These are phyloP conservation scores for Pleurotus djamor DNA, from an alignment of 768 basidiomycete species.

Conservation along the genomic window DNA sequence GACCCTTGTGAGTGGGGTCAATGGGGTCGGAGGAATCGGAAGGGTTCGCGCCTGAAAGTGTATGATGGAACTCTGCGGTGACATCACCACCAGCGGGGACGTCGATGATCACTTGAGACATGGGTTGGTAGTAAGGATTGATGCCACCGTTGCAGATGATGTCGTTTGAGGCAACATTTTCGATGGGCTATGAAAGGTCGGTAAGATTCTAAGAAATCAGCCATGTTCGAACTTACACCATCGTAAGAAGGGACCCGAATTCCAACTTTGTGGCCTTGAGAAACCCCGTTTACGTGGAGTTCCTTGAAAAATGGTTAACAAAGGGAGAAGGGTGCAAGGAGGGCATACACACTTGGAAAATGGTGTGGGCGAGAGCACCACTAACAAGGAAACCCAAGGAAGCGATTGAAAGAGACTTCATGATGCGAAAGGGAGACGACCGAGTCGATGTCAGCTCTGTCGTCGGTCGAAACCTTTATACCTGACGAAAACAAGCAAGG, in stretches of 20 bases:
- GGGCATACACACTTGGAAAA: conserved; percentile 41
- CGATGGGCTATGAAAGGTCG: conserved; percentile 28
- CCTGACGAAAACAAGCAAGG: too few relatives aligned
- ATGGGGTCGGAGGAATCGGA: conserved; percentile 38
- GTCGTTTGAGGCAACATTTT: conserved; percentile 38
- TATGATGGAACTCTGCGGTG: conserved; percentile 40
- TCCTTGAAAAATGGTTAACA: conserved; percentile 17
- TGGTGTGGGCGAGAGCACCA: conserved; percentile 43
- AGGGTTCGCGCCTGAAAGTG: conserved; percentile 28
- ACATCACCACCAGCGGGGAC: conserved; percentile 37
- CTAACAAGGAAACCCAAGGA: conserved; percentile 22
- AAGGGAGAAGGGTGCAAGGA: too few relatives aligned
- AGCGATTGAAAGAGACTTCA: too few relatives aligned
- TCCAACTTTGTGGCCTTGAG: conserved; percentile 40
- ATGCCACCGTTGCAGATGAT: conserved; percentile 38
- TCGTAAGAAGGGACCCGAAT: conserved; percentile 40
- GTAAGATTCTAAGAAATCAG: neutral
- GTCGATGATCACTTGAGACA: conserved; percentile 28
- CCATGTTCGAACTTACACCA: conserved; percentile 21
- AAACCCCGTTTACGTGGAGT: conserved; percentile 44
- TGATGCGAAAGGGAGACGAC: too few relatives aligned
- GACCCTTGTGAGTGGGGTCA: conserved; percentile 39
- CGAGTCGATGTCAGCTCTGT: too few relatives aligned
- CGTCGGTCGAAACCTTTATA: too few relatives aligned
- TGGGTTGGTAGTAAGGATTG: conserved; percentile 23